These are phyloP conservation scores for Cryptococcus sp. DNA, from an alignment of 1,284 basidiomycete genomes.

Conservation along the genomic window DNA sequence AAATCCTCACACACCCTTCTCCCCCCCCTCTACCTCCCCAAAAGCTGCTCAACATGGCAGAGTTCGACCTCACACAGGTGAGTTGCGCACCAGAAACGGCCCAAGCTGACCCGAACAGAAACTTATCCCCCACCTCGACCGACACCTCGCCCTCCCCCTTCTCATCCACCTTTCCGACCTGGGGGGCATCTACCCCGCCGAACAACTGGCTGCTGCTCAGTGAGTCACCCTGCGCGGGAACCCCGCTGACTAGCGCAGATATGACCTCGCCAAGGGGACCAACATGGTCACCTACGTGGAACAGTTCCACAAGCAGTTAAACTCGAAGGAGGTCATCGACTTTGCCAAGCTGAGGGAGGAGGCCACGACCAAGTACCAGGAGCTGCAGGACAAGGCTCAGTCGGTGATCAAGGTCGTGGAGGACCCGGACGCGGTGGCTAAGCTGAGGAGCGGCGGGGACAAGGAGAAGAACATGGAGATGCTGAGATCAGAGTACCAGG, in stretches of 20 bases:
- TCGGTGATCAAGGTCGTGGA: constrained; percentile 93
- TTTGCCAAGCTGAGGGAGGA: constrained; percentile 75
- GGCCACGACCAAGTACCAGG: constrained; percentile 77
- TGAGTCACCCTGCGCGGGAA: constrained; percentile 20
- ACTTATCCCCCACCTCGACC: constrained; percentile 87
- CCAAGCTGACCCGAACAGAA: constrained; percentile 56
- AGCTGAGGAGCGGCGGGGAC: constrained; percentile 73
- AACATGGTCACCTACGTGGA: constrained; percentile 93
- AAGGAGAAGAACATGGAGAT: constrained; percentile 94
- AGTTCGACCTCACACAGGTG: constrained; percentile 72
- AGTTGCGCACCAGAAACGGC: constrained; percentile 7
- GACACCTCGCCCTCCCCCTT: constrained; percentile 88
- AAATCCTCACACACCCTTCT: background rate
- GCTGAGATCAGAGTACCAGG: constrained; percentile 88
- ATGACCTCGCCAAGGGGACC: constrained; percentile 94
- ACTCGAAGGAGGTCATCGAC: constrained; percentile 54
- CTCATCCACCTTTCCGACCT: constrained; percentile 74
- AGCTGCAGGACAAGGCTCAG: constrained; percentile 82
- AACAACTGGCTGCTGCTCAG: constrained; percentile 48
- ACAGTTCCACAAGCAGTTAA: constrained; percentile 70
- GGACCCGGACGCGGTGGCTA: constrained; percentile 82
- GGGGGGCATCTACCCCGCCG: constrained; percentile 39
- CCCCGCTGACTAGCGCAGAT: constrained; percentile 47
- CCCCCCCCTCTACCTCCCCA: background rate
- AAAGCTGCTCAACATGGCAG: constrained; percentile 59